Base-by-base conservation (phyloP, 768 basidiomycete species). In the Amanita brunnescens region DNA sequence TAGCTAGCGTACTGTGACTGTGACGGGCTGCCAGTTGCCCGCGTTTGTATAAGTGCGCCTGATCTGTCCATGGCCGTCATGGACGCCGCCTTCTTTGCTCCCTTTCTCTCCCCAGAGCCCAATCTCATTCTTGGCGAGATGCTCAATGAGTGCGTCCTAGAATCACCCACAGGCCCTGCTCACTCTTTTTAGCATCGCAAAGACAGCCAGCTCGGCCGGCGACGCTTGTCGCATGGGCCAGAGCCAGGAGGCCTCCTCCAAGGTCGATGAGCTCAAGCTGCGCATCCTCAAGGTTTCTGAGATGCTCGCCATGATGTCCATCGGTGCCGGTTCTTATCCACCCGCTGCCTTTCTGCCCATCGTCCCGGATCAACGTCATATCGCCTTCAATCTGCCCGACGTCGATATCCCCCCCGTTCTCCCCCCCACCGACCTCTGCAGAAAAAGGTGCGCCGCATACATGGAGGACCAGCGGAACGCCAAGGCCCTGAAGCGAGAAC, bases 141-240 rank as follows among this genome's bases (percentile, higher is more conserved):
- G 56, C 67, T 82, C 35, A 75, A 73, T 62, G 74, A 77, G 85
- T 85, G 58, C 63, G 77, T 46, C 34, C 34, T 29, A 18, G n/a
- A n/a, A n/a, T n/a, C n/a, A n/a, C n/a, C n/a, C n/a, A n/a, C n/a
- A n/a, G n/a, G n/a, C n/a, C 33, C 40, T 38, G 55, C 32, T 50
- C 54, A 54, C 52, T 60, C 53, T 56, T 51, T 55, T 54, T 59
- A 84, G 83, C 62, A 81, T 85, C 57, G 79, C 76, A 37, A 72
- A 77, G 49, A 81, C 80, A 13, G 81, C 81, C 34, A 70, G 74
- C 48, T 77, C 78, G 39, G 81, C 79, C 38, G 77, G 73, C 37
- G 70, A 71, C 34, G 74, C 75, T 30, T 81, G 77, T 55, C 61
- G 67, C 56, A 62, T 74, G 65, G 61, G 59, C n/a, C 73, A 77